Percentiles rank a stretch among this genome's conserved stretches.
These are phyloP conservation scores for Penicillium hordei DNA, from an alignment of 2,329 filamentous ascomycete species.

Conservation along the genomic window DNA sequence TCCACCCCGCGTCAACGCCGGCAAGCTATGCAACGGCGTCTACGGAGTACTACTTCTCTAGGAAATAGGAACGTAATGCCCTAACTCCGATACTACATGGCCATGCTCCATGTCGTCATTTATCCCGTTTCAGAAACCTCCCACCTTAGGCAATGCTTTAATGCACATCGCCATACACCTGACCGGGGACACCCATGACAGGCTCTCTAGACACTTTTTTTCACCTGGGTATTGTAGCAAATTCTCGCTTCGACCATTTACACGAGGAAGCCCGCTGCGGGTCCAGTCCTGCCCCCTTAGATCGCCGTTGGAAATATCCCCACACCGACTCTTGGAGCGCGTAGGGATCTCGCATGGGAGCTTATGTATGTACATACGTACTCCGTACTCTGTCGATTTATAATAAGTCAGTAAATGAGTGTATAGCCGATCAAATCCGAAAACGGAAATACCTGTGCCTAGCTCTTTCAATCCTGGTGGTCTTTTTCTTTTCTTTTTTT, in stretches of 20 bases:
- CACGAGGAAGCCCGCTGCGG: background rate
- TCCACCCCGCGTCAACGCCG: constrained; percentile 6
- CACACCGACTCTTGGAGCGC: constrained; percentile 2
- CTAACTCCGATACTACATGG: background rate
- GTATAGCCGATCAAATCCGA: background rate
- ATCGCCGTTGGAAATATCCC: constrained; percentile 8
- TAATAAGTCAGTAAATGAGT: background rate
- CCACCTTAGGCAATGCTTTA: background rate
- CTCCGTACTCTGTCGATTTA: background rate
- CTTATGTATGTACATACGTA: background rate
- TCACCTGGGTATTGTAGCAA: background rate
- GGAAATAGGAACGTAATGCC: background rate
- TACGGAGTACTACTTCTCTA: background rate
- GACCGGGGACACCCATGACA: constrained; percentile 2
- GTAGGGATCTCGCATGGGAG: background rate
- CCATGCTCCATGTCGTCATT: background rate
- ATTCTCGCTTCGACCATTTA: background rate
- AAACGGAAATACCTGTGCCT: background rate
- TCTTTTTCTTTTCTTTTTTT: background rate
- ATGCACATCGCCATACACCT: background rate
- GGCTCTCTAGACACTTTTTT: background rate
- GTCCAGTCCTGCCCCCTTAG: background rate
- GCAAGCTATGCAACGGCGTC: constrained; percentile 6
- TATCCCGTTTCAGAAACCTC: background rate
- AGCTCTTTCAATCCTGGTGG: background rate